phyloP scores from a whole-genome alignment of 2,329 filamentous ascomycete species.

The Shiraia bambusicola region DNA sequence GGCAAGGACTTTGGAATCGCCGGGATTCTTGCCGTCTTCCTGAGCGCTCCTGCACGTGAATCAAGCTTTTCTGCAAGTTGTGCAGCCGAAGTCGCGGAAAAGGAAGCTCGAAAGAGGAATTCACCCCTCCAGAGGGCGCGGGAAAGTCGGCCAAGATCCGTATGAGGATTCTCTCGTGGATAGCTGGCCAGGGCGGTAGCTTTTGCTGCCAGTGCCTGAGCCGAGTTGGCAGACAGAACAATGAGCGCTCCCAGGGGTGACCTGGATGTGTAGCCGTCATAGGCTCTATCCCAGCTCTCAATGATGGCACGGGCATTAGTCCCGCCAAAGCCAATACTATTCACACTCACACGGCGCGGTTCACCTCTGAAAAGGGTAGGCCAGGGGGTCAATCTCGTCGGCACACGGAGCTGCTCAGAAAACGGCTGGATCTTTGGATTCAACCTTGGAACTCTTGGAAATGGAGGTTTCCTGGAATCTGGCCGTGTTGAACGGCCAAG shows the following conservation, averaged over 20 bases:
- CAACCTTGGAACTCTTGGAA: conserved; percentile 28
- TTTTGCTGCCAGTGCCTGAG: conserved; percentile 3
- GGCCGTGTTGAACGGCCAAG: conserved; percentile 24
- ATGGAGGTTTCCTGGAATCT: conserved; percentile 38
- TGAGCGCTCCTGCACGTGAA: neutral
- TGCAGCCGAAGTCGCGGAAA: neutral
- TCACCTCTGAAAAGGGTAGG: conserved; percentile 3
- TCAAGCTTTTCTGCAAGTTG: neutral
- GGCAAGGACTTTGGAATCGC: neutral
- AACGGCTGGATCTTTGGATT: conserved; percentile 34
- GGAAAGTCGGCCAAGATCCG: neutral
- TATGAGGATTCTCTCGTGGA: neutral
- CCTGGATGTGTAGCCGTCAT: too few relatives aligned
- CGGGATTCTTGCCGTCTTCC: neutral
- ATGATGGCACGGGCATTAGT: conserved; percentile 33
- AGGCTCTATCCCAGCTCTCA: conserved; percentile 11
- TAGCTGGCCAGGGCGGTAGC: conserved; percentile 2
- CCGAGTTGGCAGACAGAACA: conserved; percentile 4
- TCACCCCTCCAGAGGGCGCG: neutral
- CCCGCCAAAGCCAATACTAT: conserved; percentile 32
- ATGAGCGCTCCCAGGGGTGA: neutral
- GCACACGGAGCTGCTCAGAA: conserved; percentile 14
- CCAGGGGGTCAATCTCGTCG: conserved; percentile 10
- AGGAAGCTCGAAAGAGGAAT: neutral
- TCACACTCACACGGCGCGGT: conserved; percentile 20